A percentile compares a stretch with the other conserved stretches of the same genome.
phyloP scores from a whole-genome alignment of 2,329 filamentous ascomycete genomes.

The Zasmidium cellare region DNA sequence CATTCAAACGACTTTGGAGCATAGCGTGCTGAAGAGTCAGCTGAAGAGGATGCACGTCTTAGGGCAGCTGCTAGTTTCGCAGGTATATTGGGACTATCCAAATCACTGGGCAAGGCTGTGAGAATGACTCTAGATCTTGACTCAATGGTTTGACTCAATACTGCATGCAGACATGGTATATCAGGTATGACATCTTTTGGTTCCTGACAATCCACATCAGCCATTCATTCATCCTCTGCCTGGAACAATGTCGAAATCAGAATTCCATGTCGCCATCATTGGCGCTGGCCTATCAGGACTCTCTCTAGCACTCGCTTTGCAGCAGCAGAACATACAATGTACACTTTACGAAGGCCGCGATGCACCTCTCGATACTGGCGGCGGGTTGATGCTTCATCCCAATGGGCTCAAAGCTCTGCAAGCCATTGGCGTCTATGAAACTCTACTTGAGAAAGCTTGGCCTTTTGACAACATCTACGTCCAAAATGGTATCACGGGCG shows the following conservation, averaged over 20 bases:
- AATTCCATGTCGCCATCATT: constrained; percentile 4
- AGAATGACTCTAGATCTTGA: too few relatives aligned
- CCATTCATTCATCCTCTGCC: too few relatives aligned
- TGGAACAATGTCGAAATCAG: background rate
- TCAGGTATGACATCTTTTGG: background rate
- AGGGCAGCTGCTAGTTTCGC: too few relatives aligned
- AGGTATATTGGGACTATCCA: too few relatives aligned
- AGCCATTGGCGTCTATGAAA: constrained; percentile 2
- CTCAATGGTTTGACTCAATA: too few relatives aligned
- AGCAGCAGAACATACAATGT: constrained; percentile 1
- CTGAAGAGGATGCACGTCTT: too few relatives aligned
- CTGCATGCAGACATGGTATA: background rate
- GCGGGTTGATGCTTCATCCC: constrained; percentile 1
- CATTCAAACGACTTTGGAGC: too few relatives aligned
- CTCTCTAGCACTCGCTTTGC: background rate
- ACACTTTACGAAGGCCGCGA: constrained; percentile 5
- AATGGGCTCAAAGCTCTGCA: constrained; percentile 4
- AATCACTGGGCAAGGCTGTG: too few relatives aligned
- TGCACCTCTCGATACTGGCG: constrained; percentile 4
- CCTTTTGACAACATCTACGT: constrained; percentile 2
- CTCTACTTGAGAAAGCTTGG: background rate
- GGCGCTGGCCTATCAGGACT: constrained; percentile 4
- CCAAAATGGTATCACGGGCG: background rate
- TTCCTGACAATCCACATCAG: background rate
- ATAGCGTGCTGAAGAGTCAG: too few relatives aligned